Percentiles rank a stretch among this genome's conserved stretches.
These are phyloP conservation scores for Cryptococcus neoformans DNA, from an alignment of 1,284 basidiomycete genomes.

Conservation along the genomic window DNA sequence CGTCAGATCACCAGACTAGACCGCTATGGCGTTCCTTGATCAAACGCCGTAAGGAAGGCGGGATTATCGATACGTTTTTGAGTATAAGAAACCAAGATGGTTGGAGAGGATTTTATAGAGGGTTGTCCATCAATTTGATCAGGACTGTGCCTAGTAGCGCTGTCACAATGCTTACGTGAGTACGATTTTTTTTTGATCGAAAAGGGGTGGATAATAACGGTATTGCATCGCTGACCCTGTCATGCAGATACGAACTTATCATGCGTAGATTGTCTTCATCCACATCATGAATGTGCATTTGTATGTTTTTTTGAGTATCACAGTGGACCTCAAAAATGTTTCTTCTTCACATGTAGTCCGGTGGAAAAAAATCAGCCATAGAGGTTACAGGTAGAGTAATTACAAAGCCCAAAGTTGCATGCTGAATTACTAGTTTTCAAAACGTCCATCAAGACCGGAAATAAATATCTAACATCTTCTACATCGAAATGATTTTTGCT, in stretches of 20 bases:
- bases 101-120: slow-evolving; percentile 82
- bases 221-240: not conserved
- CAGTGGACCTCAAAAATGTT: too few relatives aligned
- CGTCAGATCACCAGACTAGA: slow-evolving; percentile 1
- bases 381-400: too few relatives aligned
- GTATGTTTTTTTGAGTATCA: too few relatives aligned
- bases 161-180: slow-evolving; percentile 90
- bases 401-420: too few relatives aligned
- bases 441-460: not conserved
- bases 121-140: slow-evolving; percentile 82
- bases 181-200: too few relatives aligned
- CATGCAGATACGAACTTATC: slow-evolving; percentile 51
- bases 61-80: slow-evolving; percentile 67
- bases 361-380: too few relatives aligned
- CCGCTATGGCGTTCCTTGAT: slow-evolving; percentile 11
- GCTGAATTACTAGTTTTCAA: not conserved
- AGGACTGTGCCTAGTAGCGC: slow-evolving; percentile 92
- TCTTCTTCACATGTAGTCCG: too few relatives aligned
- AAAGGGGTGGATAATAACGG: not conserved
- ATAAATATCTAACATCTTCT: too few relatives aligned
- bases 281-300: slow-evolving; percentile 46
- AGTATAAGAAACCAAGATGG: slow-evolving; percentile 76
- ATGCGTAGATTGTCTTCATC: slow-evolving; percentile 47
- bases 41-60: slow-evolving; percentile 42
- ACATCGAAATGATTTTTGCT: not conserved